Conservation (phyloP, 441 rosid genomes). For the Mallotus japonicus region DNA sequence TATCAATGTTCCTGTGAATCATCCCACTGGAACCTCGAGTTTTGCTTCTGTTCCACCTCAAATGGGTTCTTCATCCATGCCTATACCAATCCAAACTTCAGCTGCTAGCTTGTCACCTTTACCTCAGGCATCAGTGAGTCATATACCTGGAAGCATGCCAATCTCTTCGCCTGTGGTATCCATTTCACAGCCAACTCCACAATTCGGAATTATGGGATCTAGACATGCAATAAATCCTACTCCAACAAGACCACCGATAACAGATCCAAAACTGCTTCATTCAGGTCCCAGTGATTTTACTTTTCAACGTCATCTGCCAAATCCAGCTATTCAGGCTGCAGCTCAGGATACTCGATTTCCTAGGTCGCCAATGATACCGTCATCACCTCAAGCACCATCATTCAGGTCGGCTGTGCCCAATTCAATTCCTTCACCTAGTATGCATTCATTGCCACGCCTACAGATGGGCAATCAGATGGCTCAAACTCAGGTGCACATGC, state of each 20-base stretch:
- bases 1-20: constrained; percentile 24
- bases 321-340: constrained; percentile 34
- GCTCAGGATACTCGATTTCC: constrained; percentile 26
- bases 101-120: constrained; percentile 12
- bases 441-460: constrained; percentile 41
- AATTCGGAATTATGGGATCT: constrained; percentile 26
- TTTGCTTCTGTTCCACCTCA: constrained; percentile 30
- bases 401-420: constrained; percentile 35
- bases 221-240: constrained; percentile 36
- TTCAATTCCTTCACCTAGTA: constrained; percentile 42
- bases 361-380: constrained; percentile 27
- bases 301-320: constrained; percentile 47
- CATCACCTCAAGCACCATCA: constrained; percentile 38
- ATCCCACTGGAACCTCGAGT: constrained; percentile 23
- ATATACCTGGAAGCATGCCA: constrained; percentile 23
- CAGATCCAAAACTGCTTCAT: constrained; percentile 36
- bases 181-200: constrained; percentile 29
- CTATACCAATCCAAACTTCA: constrained; percentile 31
- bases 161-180: constrained; percentile 30
- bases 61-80: constrained; percentile 28
- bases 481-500: constrained; percentile 32
- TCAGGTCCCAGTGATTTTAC: constrained; percentile 56
- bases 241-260: constrained; percentile 33
- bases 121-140: constrained; percentile 25
- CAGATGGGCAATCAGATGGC: constrained; percentile 48